Evolutionary conservation across 2,329 filamentous ascomycete genomes (phyloP), one percentile per base, ranked within the genome.

Genomic region (Colletotrichum viniferum): DNA sequence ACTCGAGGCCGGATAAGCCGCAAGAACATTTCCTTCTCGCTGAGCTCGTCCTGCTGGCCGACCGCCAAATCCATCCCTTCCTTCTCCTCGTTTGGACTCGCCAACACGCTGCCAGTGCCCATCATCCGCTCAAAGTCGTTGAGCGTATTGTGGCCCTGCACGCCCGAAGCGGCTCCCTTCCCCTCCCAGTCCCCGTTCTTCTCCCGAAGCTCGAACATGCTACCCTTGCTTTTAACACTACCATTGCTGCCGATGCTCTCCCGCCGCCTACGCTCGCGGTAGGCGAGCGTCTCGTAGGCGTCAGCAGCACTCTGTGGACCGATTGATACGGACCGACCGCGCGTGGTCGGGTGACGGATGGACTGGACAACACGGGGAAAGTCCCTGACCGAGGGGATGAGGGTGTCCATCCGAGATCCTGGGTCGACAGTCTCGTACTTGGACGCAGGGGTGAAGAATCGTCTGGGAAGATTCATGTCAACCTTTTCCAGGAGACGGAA

Each of bases 301-400:
- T 99, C 97, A 3, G 97, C 97, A 76, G 96, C 96, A 61, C 96
- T 98, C 85, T 98, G 97, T 3, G 97, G 97, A 0, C 97, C 97
- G 69, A 98, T 91, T 7, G 96, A 98, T 38, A 98, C 92, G 36
- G 96, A 94, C 67, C 97, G 91, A 76, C 93, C 93, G 74, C 95
- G 89, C 16, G 85, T 86, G 6, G 84, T 87, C 0, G 95, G 94
- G 79, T 96, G 93, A 28, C 95, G 92, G 61, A 98, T 94, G 56
- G 93, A 95, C 76, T 93, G 94, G 28, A 98, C 89, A 81, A 98
- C 92, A 36, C 92, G 90, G 4, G 96, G 95, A 26, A 98, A 91
- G 77, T 98, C 95, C 28, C 94, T 95, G n/a, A 97, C 94, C 13
- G 93, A 93, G 14, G 97, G 97, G 79, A 99, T 92, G 67, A 98